phyloP scores from a whole-genome alignment of 2,329 filamentous ascomycete species.

The Sporothrix dimorphospora region DNA sequence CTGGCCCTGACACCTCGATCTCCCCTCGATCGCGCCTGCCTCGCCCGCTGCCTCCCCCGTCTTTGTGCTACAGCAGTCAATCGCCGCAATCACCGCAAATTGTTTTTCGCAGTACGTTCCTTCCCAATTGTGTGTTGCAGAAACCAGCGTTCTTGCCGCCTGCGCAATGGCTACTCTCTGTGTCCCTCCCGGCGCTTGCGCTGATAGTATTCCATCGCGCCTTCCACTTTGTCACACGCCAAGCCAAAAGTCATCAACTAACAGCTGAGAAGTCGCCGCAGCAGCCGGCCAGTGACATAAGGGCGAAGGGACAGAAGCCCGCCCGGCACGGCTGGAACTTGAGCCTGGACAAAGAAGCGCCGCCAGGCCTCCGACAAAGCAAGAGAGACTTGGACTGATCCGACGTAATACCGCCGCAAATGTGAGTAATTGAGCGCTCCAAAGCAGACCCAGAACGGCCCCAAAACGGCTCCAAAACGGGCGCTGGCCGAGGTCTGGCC shows the following conservation, averaged over 20 bases:
- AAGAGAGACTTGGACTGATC: too few species aligned
- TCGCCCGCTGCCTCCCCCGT: too few species aligned
- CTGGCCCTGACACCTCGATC: not conserved
- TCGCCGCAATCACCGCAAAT: not conserved
- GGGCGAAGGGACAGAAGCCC: not conserved
- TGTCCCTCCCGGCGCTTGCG: not conserved
- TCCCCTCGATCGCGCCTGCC: conserved; percentile 9
- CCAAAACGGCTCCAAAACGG: not conserved
- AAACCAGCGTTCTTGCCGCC: not conserved
- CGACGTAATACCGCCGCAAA: not conserved
- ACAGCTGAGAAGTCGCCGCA: not conserved
- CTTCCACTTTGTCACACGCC: conserved; percentile 12
- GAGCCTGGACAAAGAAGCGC: not conserved
- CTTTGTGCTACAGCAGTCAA: not conserved
- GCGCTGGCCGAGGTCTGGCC: not conserved
- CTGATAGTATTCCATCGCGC: conserved; percentile 2
- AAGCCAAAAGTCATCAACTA: conserved; percentile 7
- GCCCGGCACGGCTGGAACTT: not conserved
- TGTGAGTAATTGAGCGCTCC: not conserved
- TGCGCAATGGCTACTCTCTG: not conserved
- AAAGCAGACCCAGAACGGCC: not conserved
- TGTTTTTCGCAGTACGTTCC: too few species aligned
- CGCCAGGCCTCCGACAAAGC: not conserved
- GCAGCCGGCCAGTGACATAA: conserved; percentile 13
- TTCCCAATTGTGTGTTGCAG: not conserved